Base-by-base conservation (phyloP, 768 basidiomycete species). In the Agaricus sinodeliciosus region DNA sequence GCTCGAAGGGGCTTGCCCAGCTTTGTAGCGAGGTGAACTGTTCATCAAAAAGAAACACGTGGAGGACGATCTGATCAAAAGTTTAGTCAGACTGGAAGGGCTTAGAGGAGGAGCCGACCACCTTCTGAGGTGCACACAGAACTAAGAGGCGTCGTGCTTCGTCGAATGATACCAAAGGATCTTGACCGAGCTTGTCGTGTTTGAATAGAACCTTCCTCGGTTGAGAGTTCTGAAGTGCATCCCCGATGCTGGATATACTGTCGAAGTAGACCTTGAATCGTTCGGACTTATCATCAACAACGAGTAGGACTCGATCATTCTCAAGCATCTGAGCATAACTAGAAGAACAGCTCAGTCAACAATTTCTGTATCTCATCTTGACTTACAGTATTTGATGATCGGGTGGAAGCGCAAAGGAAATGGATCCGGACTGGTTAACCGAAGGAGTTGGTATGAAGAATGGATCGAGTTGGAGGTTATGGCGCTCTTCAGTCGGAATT, bases 21-120 rank as follows among this genome's bases (percentile, higher is more conserved):
- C 66, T 71, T 47, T 75, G 72, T 8, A 81, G 69, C 2, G 68
- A 57, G 2, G 58, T 58, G 13, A 72, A 78, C 0, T 56, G 54
- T 43, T 82, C 79, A 41, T 78, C 78, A 37, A 74, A 76, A 3
- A 70, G 57, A 49, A 75, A 80, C 7, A 79, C 62, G 52, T 83
- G 67, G 3, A 83, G 53, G 2, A 61, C 59, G 2, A 71, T 56
- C 70, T 76, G 46, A 25, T 31, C 2, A n/a, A 18, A 3, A 15
- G 11, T 11, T 3, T 1, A 31, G 27, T 36, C 5, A 39, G 26
- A 25, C 19, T 27, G 26, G 2, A 54, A 3, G 22, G 39, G 40
- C 3, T 8, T n/a, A 27, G 15, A 28, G 43, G 11, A 35, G 8
- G n/a, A 9, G 37, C 13, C 18, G 36, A 51, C 2, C 18, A 73